Evolutionary conservation across 2,329 filamentous ascomycete species (phyloP).

Genomic region (Diaporthe citri): DNA sequence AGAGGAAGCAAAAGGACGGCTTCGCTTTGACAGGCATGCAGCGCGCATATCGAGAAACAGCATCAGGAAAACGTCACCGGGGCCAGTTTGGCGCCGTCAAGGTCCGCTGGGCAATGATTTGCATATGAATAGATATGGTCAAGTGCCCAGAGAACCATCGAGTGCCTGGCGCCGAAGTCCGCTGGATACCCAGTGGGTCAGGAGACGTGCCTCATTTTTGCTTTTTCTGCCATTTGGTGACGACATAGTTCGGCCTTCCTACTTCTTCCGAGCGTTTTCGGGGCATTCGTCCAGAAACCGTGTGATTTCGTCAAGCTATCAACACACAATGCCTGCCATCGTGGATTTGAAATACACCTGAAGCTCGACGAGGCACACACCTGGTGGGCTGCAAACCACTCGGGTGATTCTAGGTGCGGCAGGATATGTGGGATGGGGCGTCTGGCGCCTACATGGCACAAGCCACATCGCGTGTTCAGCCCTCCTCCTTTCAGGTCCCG

Average conservation of each 20-base stretch:
- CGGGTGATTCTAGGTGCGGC: conserved; percentile 22
- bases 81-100: conserved; percentile 13
- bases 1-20: background rate
- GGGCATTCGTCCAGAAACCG: conserved; percentile 11
- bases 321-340: conserved; percentile 6
- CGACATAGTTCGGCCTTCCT: conserved; percentile 6
- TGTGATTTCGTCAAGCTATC: background rate
- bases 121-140: conserved; percentile 15
- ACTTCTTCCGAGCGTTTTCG: conserved; percentile 32
- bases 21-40: conserved; percentile 22
- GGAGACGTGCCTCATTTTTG: conserved; percentile 24
- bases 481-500: conserved; percentile 24
- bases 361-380: background rate
- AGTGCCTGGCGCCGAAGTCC: conserved; percentile 21
- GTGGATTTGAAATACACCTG: conserved; percentile 10
- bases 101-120: conserved; percentile 23
- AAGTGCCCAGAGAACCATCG: conserved; percentile 8
- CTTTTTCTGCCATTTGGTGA: conserved; percentile 4
- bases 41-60: conserved; percentile 11
- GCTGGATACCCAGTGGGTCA: conserved; percentile 15
- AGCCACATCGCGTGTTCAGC: conserved; percentile 41
- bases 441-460: conserved; percentile 34
- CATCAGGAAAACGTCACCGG: background rate
- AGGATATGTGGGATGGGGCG: conserved; percentile 20
- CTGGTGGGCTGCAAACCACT: background rate